Conservation (phyloP, 2,329 filamentous ascomycete genomes). For the Hypoxylon sp. region DNA sequence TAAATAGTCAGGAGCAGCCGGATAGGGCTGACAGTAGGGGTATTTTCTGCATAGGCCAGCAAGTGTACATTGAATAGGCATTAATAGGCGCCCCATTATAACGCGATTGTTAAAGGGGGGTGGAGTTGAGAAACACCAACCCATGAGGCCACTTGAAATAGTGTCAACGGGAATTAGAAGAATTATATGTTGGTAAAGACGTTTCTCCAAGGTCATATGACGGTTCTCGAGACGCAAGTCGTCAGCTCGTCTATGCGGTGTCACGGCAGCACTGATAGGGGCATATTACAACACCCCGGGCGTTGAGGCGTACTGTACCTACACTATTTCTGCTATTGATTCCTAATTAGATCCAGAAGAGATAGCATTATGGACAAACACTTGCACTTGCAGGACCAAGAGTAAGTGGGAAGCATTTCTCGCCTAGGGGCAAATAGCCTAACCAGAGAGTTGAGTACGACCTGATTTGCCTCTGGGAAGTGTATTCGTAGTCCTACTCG, state of each 20-base stretch:
- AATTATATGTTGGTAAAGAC: slow-evolving; percentile 6
- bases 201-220: slow-evolving; percentile 34
- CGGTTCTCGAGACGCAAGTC: slow-evolving; percentile 28
- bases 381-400: slow-evolving; percentile 29
- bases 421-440: background rate
- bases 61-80: background rate
- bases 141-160: background rate
- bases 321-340: background rate
- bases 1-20: slow-evolving; percentile 1
- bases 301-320: slow-evolving; percentile 2
- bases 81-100: background rate
- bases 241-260: slow-evolving; percentile 33
- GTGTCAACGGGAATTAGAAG: slow-evolving; percentile 4
- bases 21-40: slow-evolving; percentile 2
- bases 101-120: background rate
- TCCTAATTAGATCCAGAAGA: background rate
- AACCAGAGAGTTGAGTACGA: slow-evolving; percentile 7
- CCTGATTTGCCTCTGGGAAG: slow-evolving; percentile 11
- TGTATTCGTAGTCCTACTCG: slow-evolving; percentile 1
- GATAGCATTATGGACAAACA: slow-evolving; percentile 12
- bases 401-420: slow-evolving; percentile 11
- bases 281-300: slow-evolving; percentile 13
- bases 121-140: too few species aligned
- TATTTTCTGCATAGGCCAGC: background rate
- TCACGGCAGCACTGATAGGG: slow-evolving; percentile 19